A percentile compares a stretch with the other conserved stretches of the same genome.
phyloP scores from a whole-genome alignment of 306 rosid genomes.

The Corylus avellana region DNA sequence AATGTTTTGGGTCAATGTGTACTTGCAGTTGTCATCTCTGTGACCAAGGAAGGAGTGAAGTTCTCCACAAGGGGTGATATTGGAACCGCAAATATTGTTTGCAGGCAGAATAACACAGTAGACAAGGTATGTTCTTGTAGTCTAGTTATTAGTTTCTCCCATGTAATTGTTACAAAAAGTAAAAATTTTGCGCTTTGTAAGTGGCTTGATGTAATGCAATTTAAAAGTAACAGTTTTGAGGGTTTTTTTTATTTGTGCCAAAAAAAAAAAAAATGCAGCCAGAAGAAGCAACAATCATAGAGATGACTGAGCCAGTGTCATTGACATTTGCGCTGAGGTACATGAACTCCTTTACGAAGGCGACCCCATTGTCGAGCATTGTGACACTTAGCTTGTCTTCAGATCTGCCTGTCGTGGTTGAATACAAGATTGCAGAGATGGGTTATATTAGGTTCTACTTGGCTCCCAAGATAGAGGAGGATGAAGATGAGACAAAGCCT shows the following conservation, averaged over 20 bases:
- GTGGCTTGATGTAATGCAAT: background rate
- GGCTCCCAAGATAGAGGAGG: slow-evolving; percentile 98
- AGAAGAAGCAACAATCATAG: slow-evolving; percentile 60
- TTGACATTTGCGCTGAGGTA: slow-evolving; percentile 89
- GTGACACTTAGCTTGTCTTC: slow-evolving; percentile 72
- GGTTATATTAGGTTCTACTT: slow-evolving; percentile 79
- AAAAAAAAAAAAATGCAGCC: slow-evolving; percentile 40
- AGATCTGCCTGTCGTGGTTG: slow-evolving; percentile 67
- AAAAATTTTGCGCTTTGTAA: background rate
- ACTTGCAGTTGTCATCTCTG: slow-evolving; percentile 89
- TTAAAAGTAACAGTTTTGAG: background rate
- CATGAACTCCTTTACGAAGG: slow-evolving; percentile 94
- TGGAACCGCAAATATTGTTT: slow-evolving; percentile 89
- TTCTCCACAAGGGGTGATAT: slow-evolving; percentile 95
- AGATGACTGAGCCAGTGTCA: slow-evolving; percentile 90
- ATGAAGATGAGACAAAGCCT: slow-evolving; percentile 57
- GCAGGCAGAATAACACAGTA: slow-evolving; percentile 86
- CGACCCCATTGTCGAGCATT: slow-evolving; percentile 72
- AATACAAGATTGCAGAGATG: slow-evolving; percentile 71
- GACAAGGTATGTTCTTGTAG: slow-evolving; percentile 66
- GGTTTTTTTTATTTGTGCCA: background rate
- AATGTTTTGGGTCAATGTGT: background rate
- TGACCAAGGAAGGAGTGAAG: slow-evolving; percentile 92
- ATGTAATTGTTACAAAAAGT: background rate
- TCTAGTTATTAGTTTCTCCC: background rate